phyloP scores from a whole-genome alignment of 1,284 basidiomycete genomes.

The Puccinia novopanici region DNA sequence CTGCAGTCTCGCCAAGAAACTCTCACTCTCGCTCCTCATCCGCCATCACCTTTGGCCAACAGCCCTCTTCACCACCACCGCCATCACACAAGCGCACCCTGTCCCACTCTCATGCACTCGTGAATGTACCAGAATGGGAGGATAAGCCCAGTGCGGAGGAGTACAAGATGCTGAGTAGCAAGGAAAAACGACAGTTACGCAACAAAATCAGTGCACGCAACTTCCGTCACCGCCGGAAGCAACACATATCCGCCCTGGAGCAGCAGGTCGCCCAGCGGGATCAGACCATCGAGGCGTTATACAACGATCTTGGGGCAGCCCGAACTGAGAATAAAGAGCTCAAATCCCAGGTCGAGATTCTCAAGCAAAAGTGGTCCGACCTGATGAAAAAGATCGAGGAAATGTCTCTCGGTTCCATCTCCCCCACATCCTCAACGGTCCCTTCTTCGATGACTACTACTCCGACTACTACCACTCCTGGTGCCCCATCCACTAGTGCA shows the following conservation, averaged over 20 bases:
- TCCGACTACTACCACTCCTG: background rate
- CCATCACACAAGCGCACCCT: slow-evolving; percentile 21
- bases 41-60: background rate
- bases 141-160: slow-evolving; percentile 75
- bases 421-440: background rate
- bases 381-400: slow-evolving; percentile 48
- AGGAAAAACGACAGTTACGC: slow-evolving; percentile 91
- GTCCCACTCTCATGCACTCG: slow-evolving; percentile 35
- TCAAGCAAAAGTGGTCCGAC: slow-evolving; percentile 50
- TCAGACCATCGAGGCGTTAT: slow-evolving; percentile 81
- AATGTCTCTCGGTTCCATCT: slow-evolving; percentile 32
- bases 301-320: slow-evolving; percentile 76
- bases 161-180: slow-evolving; percentile 90
- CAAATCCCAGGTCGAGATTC: slow-evolving; percentile 58
- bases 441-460: background rate
- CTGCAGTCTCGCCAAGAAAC: background rate
- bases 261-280: slow-evolving; percentile 91
- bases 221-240: slow-evolving; percentile 88
- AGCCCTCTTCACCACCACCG: background rate
- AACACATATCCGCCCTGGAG: slow-evolving; percentile 90
- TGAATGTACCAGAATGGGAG: slow-evolving; percentile 38
- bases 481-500: background rate
- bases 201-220: slow-evolving; percentile 97
- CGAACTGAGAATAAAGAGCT: slow-evolving; percentile 81
- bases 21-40: slow-evolving; percentile 6